Evolutionary conservation across 2,329 filamentous ascomycete genomes (phyloP), one percentile per base, ranked within the genome.

Genomic region (Diaporthe amygdali): DNA sequence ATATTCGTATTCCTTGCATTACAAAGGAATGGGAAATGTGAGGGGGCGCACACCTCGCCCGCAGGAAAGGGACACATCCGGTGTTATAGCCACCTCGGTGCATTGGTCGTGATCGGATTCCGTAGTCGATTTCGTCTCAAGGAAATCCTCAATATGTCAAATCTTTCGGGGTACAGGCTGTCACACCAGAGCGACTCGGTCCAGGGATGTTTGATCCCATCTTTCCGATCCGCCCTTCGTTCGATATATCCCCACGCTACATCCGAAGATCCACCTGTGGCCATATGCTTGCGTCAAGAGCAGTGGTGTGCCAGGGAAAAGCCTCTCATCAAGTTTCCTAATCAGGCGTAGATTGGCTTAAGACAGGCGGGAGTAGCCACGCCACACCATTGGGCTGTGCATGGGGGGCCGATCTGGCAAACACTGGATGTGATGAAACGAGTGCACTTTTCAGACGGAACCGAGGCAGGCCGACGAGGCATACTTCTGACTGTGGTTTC

Each of bases 381-480:
- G 12, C 46, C 37, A 39, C 39, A 32, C 4, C 39, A 63, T 41
- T 30, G 59, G 59, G 59, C 59, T 63, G 59, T 63, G 59, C 59
- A 47, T 5, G 30, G 56, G 41, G 8, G 22, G 27, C 6, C 27
- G 27, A 47, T 63, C 59, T 63, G 41, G 59, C 30, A 63, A 5
- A 47, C 41, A 63, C 47, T 47, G 59, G 41, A 63, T 49, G 59
- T n/a, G 9, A 49, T 64, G 59, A 64, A 64, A 64, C 59, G n/a
- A 8, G 3, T 17, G 17, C 8, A 6, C 41, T 32, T 2, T 34
- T 47, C 27, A 47, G 41, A 63, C 30, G 59, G 41, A 63, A 47
- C 20, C 20, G 27, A 47, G 41, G 59, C 59, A 20, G n/a, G 20
- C 14, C 47, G 59, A 47, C 27, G n/a, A 63, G 41, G 59, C 59